Base-by-base conservation (phyloP, 768 basidiomycete genomes). In the Lactifluus volemus region DNA sequence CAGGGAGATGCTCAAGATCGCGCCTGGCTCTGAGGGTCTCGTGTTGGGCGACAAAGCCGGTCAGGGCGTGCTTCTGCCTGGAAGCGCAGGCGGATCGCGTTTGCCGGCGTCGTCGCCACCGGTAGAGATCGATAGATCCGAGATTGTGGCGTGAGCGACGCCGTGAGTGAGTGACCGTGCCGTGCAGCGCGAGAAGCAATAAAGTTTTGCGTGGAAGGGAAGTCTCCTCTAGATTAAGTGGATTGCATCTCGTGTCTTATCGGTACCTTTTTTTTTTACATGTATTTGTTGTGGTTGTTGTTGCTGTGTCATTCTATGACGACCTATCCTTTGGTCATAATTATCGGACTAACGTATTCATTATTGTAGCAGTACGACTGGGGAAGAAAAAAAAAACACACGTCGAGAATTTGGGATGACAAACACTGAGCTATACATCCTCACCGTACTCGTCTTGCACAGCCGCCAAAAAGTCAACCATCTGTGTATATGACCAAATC, bases 1-100 rank as follows among this genome's bases (percentile, higher is more conserved):
- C 69, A 82, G 77, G 68, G 92, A 93, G 76, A 89, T 94, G 84
- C 76, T 79, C 50, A 80, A 80, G 71, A 78, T 90, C 55, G 74
- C 53, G 1, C 57, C 64, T 30, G 55, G 44, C 34, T 54, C 53
- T 10, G 65, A 66, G 36, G 65, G 63, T 17, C 59, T 64, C 45
- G 64, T 63, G 19, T 14, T 52, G 11, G 56, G 51, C 17, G 68
- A 68, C 53, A 70, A 67, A 61, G 71, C 63, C 5, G 71, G 69
- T 15, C 68, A 70, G 65, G 73, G 71, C 3, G 68, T 70, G 65
- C 68, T 73, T 29, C 62, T 63, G 44, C 63, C 66, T 1, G 70
- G 68, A 10, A 67, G 64, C 48, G 55, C 59, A 25, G 41, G 69
- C 60, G 65, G 63, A 64, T 67, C 60, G 58, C 65, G 49, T 68